These are phyloP conservation scores for Ophiostoma triangulosporum DNA, from an alignment of 2,329 filamentous ascomycete species.

Conservation along the genomic window DNA sequence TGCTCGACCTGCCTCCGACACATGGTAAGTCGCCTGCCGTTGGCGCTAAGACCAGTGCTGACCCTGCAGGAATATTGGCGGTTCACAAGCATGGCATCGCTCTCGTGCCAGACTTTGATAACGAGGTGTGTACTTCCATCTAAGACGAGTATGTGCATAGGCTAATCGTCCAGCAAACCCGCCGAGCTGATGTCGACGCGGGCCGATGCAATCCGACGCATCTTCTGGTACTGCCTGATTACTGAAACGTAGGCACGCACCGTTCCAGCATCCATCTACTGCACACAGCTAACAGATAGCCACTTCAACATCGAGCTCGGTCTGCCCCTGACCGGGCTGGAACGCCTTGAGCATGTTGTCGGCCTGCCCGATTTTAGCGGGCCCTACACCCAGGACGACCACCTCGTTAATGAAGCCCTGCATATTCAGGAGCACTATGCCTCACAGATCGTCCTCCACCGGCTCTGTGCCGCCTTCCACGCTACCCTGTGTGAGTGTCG, in stretches of 20 bases:
- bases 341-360: conserved; percentile 37
- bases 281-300: conserved; percentile 2
- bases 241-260: conserved; percentile 32
- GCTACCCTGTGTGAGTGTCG: conserved; percentile 23
- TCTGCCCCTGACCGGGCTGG: conserved; percentile 40
- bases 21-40: conserved; percentile 22
- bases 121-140: conserved; percentile 28
- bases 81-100: conserved; percentile 39
- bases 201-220: conserved; percentile 38
- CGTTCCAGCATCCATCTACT: neutral
- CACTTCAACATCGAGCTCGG: conserved; percentile 43
- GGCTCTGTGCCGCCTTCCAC: conserved; percentile 40
- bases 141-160: neutral
- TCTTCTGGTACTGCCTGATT: conserved; percentile 44
- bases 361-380: conserved; percentile 40
- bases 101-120: conserved; percentile 42
- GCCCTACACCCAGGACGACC: conserved; percentile 32
- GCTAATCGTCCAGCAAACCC: conserved; percentile 20
- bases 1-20: conserved; percentile 38
- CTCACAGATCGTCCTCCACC: conserved; percentile 43
- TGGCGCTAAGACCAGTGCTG: no score
- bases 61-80: conserved; percentile 53
- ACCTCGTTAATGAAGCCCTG: conserved; percentile 33
- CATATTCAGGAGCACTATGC: conserved; percentile 46
- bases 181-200: conserved; percentile 32